Conservation (phyloP, 225 moss, liverwort and hornwort species). For the Anthoceros angustus region DNA sequence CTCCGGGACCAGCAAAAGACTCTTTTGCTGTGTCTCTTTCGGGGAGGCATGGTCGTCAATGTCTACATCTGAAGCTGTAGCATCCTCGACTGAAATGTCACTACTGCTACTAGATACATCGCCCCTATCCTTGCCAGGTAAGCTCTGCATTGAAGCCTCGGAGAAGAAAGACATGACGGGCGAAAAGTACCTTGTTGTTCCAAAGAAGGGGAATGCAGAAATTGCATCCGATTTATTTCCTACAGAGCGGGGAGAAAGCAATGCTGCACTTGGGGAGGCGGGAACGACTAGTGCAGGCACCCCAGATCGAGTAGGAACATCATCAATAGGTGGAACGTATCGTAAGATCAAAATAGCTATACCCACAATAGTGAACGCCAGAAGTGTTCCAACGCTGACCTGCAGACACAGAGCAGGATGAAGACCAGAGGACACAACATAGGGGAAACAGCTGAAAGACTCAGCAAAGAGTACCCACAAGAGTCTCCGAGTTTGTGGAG, state of each 20-base stretch:
- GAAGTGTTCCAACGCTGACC: constrained; percentile 91
- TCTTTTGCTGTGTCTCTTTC: constrained; percentile 8
- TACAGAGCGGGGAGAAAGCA: background rate
- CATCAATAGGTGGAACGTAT: constrained; percentile 37
- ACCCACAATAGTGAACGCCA: constrained; percentile 76
- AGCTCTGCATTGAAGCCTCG: constrained; percentile 65
- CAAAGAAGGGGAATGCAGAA: constrained; percentile 11
- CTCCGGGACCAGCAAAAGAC: constrained; percentile 26
- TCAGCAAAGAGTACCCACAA: background rate
- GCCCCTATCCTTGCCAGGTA: constrained; percentile 36
- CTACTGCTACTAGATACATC: constrained; percentile 28
- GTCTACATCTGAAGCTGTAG: constrained; percentile 19
- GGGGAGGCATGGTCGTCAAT: constrained; percentile 14
- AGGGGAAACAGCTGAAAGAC: background rate
- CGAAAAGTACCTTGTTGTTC: constrained; percentile 39
- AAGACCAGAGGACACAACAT: background rate
- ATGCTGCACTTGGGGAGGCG: background rate
- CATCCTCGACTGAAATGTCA: constrained; percentile 19
- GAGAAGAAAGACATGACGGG: constrained; percentile 71
- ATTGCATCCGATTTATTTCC: background rate
- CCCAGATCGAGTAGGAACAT: background rate
- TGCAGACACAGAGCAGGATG: constrained; percentile 9
- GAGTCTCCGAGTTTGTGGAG: background rate
- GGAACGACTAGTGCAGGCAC: background rate
- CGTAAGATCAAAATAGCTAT: constrained; percentile 63